Percentiles rank a stretch among this genome's conserved stretches.
Evolutionary conservation across 768 basidiomycete species (phyloP).

Genomic region (Naganishia onofrii): DNA sequence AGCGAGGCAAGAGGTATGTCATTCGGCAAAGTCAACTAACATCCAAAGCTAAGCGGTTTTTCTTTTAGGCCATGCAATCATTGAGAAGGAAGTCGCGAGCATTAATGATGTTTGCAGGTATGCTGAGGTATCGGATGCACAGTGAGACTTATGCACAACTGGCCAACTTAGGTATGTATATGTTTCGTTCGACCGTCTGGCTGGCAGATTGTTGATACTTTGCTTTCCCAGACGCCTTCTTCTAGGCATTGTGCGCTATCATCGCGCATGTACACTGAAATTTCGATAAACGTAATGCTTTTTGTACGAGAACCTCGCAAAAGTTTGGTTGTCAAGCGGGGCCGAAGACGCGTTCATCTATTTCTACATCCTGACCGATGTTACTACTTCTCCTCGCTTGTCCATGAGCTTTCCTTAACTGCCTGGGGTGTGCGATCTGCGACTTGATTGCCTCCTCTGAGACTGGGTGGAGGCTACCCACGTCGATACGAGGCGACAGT

Average conservation of each 20-base stretch:
- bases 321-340: too few relatives aligned
- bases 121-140: conserved; percentile 79
- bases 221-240: not conserved
- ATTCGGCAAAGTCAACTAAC: conserved; percentile 34
- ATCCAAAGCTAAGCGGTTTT: conserved; percentile 37
- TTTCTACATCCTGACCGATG: too few relatives aligned
- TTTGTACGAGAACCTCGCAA: too few relatives aligned
- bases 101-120: conserved; percentile 74
- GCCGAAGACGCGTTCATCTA: too few relatives aligned
- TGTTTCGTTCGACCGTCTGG: not conserved
- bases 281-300: too few relatives aligned
- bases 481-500: too few relatives aligned
- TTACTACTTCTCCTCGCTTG: too few relatives aligned
- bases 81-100: conserved; percentile 75
- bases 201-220: not conserved
- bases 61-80: conserved; percentile 61
- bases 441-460: too few relatives aligned
- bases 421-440: too few relatives aligned
- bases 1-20: conserved; percentile 70
- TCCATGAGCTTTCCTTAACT: too few relatives aligned
- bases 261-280: too few relatives aligned
- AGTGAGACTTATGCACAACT: conserved; percentile 86
- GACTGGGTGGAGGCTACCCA: too few relatives aligned
- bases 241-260: not conserved
- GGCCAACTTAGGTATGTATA: conserved; percentile 43